Base-by-base conservation (phyloP, 805 yeast genomes). In the Yueomyces sp. region DNA sequence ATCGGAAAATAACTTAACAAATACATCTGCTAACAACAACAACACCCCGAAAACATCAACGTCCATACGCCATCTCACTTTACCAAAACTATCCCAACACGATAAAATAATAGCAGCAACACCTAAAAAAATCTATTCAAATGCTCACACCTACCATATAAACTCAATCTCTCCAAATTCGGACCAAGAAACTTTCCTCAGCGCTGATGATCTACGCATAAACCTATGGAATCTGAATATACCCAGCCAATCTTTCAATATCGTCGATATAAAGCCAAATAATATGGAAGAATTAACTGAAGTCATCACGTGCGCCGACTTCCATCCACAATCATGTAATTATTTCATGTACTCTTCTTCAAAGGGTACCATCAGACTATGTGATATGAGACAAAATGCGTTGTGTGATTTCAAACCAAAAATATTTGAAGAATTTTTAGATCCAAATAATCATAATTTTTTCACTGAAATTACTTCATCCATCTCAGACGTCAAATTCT, bases 251-350 rank as follows among this genome's bases (percentile, higher is more conserved):
- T 77, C 88, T 55, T 92, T 92, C 66, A 94, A 92, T 64, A 92
- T 92, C 51, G 97, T 92, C 46, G 98, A 92, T 66, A 92, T 92
- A 57, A 87, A 94, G 63, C 99, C 99, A 7, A 85, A 87, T 5
- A 87, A 87, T 64, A 94, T 92, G 98, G 99, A 92, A 68, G 99
- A 92, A 66, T 74, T 92, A 55, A 90, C 98, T 7, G 98, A 92
- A 64, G 98, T 92, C 42, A 90, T 92, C 51, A 92, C 99, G 19
- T 76, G 88, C 56, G 94, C 97, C 2, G 95, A 88, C 62, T 92
- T 92, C 68, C 97, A 94, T 63, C 98, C 99, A 12, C 66, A 69
- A 40, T 79, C 80, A 59, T 92, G 99, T 70, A 92, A 92, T 62
- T 68, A 84, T 55, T 90, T 92, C 65, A 87, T 90, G 87, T 90